phyloP scores from a whole-genome alignment of 805 yeast genomes.

The Pichia heedii region DNA sequence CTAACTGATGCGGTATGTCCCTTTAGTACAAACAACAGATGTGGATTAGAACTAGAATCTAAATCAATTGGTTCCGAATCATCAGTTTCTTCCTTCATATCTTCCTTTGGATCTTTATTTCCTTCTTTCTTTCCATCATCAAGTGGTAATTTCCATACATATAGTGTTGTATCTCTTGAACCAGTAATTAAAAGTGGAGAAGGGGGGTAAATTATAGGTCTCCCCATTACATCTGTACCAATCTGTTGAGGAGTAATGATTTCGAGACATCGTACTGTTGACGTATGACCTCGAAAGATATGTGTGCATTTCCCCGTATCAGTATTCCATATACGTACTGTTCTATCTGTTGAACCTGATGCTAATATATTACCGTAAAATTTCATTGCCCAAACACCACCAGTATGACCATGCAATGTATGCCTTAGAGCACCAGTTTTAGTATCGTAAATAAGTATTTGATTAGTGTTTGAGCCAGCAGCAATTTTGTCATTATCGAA shows the following conservation, averaged over 20 bases:
- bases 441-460: slow-evolving; percentile 75
- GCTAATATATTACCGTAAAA: slow-evolving; percentile 76
- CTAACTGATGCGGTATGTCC: slow-evolving; percentile 82
- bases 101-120: too few relatives aligned
- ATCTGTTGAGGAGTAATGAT: slow-evolving; percentile 60
- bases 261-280: slow-evolving; percentile 88
- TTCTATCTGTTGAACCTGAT: slow-evolving; percentile 90
- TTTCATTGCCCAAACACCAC: slow-evolving; percentile 98
- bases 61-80: slow-evolving; percentile 23
- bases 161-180: slow-evolving; percentile 75
- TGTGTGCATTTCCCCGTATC: slow-evolving; percentile 81
- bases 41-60: slow-evolving; percentile 45
- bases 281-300: slow-evolving; percentile 82
- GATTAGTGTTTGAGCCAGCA: slow-evolving; percentile 85
- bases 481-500: slow-evolving; percentile 85
- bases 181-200: slow-evolving; percentile 72
- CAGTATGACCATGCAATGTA: slow-evolving; percentile 79
- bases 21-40: slow-evolving; percentile 53
- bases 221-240: slow-evolving; percentile 53
- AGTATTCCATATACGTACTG: slow-evolving; percentile 91
- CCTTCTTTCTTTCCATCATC: slow-evolving; percentile 18
- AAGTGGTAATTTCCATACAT: slow-evolving; percentile 69
- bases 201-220: slow-evolving; percentile 47
- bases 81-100: too few relatives aligned
- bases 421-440: slow-evolving; percentile 55